Evolutionary conservation across 371 early-diverging fungal species (phyloP), one percentile per base, ranked within the genome.

Genomic region (Mucor piriformis): DNA sequence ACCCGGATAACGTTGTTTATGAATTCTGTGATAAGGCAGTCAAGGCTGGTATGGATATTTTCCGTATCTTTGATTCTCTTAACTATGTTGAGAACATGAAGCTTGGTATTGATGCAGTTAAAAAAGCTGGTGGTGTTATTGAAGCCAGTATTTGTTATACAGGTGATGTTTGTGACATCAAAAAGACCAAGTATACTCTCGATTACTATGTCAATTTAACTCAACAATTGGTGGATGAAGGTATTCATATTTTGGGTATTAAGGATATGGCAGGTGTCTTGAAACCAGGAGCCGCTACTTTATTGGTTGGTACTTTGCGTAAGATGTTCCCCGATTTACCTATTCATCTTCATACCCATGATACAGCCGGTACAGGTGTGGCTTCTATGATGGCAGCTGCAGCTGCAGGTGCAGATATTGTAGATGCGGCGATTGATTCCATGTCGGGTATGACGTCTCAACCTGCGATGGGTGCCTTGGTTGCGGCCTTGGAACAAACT

Each of bases 231-330:
- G 95, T 93, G 21, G 70, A 85, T 33, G 87, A 89, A 56, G 95
- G 94, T 50, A 95, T 95, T 67, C 95, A 96, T 64, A 88, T 96
- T 60, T 72, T 96, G 32, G 95, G 87, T 27, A 96, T 96, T 76
- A 96, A 96, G 81, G 97, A 96, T 65, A 96, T 96, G 97, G 97
- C 97, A 40, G 97, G 96, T 55, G 81, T 96, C 24, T 83, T 96
- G 55, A 95, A 93, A 75, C 97, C 97, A 12, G 76, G 82, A 20
- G 95, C 95, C 10, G 95, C 97, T 32, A 87, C 73, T 35, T 57
- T 93, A 21, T 73, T 96, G 25, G 74, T 96, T 23, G 85, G 91
- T 18, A 81, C 92, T 54, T 91, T 96, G 63, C 86, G 97, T 52
- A 70, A 81, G 56, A 83, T 83, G 52, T 92, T 90, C 84, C 97